Evolutionary conservation across 1,284 basidiomycete species (phyloP).

Genomic region (Trametes sp.): DNA sequence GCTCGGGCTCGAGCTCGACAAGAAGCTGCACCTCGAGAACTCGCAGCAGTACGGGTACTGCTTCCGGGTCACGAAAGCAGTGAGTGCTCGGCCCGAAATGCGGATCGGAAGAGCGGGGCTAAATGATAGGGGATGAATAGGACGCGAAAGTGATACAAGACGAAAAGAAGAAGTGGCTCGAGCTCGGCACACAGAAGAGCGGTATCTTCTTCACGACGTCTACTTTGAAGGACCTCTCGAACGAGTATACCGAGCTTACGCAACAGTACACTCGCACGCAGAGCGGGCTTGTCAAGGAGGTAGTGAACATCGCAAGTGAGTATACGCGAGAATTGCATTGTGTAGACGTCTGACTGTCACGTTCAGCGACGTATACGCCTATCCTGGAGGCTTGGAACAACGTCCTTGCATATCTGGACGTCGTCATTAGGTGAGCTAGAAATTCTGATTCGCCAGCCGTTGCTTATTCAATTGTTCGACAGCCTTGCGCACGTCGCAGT

Average conservation of each 20-base stretch:
- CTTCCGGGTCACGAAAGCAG: slow-evolving; percentile 91
- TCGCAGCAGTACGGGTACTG: slow-evolving; percentile 92
- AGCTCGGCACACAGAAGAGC: slow-evolving; percentile 87
- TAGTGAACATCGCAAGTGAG: slow-evolving; percentile 91
- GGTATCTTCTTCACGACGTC: slow-evolving; percentile 95
- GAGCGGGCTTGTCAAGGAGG: slow-evolving; percentile 88
- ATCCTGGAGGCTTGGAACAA: slow-evolving; percentile 91
- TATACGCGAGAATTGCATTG: slow-evolving; percentile 10
- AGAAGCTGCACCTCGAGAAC: slow-evolving; percentile 97
- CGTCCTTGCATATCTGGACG: slow-evolving; percentile 90
- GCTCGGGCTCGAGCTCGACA: slow-evolving; percentile 88
- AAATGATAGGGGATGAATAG: slow-evolving; percentile 47
- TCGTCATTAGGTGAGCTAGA: slow-evolving; percentile 77
- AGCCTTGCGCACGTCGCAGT: slow-evolving; percentile 92
- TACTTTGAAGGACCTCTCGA: slow-evolving; percentile 75
- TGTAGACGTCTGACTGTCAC: neutral
- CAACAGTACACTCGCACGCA: slow-evolving; percentile 82
- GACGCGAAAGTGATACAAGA: slow-evolving; percentile 81
- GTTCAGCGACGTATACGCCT: slow-evolving; percentile 85
- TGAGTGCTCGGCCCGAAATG: slow-evolving; percentile 24
- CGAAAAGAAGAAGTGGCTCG: slow-evolving; percentile 76
- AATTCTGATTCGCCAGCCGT: neutral
- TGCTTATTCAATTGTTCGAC: neutral
- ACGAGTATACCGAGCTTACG: slow-evolving; percentile 77
- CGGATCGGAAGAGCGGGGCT: slow-evolving; percentile 2